phyloP scores from a whole-genome alignment of 2,329 filamentous ascomycete genomes.

The Sclerotinia glacialis region DNA sequence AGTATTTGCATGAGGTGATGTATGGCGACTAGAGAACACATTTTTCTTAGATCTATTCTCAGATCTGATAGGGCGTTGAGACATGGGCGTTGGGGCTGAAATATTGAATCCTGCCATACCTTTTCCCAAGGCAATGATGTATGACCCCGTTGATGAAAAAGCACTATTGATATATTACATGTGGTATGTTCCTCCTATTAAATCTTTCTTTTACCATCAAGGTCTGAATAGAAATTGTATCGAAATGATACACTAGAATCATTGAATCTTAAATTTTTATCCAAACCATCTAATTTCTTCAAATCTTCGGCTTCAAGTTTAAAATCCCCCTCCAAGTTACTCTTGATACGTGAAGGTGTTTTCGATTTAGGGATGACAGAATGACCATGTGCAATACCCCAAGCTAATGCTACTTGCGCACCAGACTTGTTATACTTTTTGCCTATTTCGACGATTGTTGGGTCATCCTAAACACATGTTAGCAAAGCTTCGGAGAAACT shows the following conservation, averaged over 20 bases:
- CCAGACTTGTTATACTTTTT: constrained; percentile 54
- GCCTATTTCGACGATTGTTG: constrained; percentile 52
- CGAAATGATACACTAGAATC: constrained; percentile 56
- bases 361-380: constrained; percentile 64
- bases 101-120: not conserved
- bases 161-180: not conserved
- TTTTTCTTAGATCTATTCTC: not conserved
- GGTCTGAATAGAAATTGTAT: constrained; percentile 55
- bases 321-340: constrained; percentile 64
- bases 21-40: not conserved
- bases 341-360: constrained; percentile 55
- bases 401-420: constrained; percentile 58
- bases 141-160: not conserved
- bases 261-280: constrained; percentile 62
- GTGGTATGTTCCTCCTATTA: not conserved
- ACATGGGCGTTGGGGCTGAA: constrained; percentile 1
- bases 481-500: not conserved
- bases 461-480: constrained; percentile 46
- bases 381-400: constrained; percentile 55
- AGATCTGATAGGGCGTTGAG: not conserved
- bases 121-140: not conserved
- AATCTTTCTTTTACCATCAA: constrained; percentile 52
- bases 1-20: not conserved
- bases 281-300: constrained; percentile 48
- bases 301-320: constrained; percentile 56